These are phyloP conservation scores for Pichia terricola DNA, from an alignment of 1,139 yeast genomes.

Conservation along the genomic window DNA sequence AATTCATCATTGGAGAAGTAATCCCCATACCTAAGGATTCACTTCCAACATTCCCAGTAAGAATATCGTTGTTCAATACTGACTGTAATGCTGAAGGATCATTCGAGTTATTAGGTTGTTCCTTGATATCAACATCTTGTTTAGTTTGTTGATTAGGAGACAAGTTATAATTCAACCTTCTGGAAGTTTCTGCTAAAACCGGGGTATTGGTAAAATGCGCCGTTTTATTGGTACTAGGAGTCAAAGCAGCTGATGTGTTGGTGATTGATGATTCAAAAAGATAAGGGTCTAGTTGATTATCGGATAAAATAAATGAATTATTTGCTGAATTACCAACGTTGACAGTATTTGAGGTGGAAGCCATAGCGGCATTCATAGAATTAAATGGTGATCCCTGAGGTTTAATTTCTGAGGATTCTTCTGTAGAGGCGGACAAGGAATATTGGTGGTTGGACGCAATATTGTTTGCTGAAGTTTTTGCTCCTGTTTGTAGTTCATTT, in stretches of 20 bases:
- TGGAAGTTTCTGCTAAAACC: constrained; percentile 16
- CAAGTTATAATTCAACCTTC: constrained; percentile 20
- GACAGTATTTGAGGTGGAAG: not conserved
- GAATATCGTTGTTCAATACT: constrained; percentile 13
- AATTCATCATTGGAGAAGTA: constrained; percentile 2
- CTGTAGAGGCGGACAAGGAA: not conserved
- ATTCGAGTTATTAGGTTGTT: not conserved
- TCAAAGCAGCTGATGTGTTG: constrained; percentile 8
- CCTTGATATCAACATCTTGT: constrained; percentile 1
- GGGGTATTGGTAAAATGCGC: constrained; percentile 18
- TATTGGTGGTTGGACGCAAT: constrained; percentile 6
- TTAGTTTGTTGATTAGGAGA: constrained; percentile 11
- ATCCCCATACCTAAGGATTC: constrained; percentile 22
- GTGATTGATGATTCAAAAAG: constrained; percentile 9
- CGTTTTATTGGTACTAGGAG: constrained; percentile 10
- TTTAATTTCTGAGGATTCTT: not conserved
- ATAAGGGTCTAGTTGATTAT: constrained; percentile 5
- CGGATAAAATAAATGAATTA: constrained; percentile 8
- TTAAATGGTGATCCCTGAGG: constrained; percentile 3
- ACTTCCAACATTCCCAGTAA: constrained; percentile 17
- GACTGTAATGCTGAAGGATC: constrained; percentile 10
- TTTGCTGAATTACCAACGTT: constrained; percentile 2
- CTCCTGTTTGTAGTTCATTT: no score
- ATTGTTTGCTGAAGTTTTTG: not conserved
- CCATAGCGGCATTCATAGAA: not conserved